phyloP scores from a whole-genome alignment of 2,329 filamentous ascomycete species.

The Ceratocystis smalleyi region DNA sequence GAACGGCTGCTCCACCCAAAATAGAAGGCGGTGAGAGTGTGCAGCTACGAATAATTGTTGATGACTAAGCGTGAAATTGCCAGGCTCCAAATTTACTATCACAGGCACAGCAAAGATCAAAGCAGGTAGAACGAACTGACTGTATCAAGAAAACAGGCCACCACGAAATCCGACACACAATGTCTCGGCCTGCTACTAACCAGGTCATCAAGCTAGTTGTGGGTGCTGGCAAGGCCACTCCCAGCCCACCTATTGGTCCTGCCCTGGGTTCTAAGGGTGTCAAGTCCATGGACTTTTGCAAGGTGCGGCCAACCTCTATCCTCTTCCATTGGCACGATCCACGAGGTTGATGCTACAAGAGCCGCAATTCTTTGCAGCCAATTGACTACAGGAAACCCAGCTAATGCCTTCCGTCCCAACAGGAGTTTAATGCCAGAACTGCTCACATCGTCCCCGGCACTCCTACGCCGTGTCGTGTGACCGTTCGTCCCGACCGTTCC shows the following conservation, averaged over 20 bases:
- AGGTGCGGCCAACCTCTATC: conserved; percentile 38
- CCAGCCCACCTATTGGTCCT: conserved; percentile 89
- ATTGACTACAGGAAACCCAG: background rate
- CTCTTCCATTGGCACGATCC: background rate
- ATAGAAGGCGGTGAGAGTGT: conserved; percentile 10
- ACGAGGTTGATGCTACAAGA: background rate
- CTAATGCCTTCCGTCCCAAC: conserved; percentile 15
- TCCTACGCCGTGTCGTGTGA: conserved; percentile 79
- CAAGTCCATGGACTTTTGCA: conserved; percentile 99
- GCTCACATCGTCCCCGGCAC: conserved; percentile 68
- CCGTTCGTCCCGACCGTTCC: conserved; percentile 78
- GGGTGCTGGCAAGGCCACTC: conserved; percentile 84
- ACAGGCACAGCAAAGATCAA: background rate
- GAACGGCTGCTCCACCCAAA: background rate
- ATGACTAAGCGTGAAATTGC: conserved; percentile 12
- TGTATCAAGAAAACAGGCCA: background rate
- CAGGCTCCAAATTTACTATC: conserved; percentile 13
- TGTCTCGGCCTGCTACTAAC: conserved; percentile 42
- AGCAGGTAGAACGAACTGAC: background rate
- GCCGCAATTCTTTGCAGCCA: background rate
- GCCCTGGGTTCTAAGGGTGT: conserved; percentile 94
- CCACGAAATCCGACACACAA: conserved; percentile 22
- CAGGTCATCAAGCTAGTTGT: conserved; percentile 95
- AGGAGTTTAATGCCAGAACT: conserved; percentile 97
- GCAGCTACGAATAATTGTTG: background rate